These are phyloP conservation scores for Podaxis sp. DNA, from an alignment of 768 basidiomycete species.

Conservation along the genomic window DNA sequence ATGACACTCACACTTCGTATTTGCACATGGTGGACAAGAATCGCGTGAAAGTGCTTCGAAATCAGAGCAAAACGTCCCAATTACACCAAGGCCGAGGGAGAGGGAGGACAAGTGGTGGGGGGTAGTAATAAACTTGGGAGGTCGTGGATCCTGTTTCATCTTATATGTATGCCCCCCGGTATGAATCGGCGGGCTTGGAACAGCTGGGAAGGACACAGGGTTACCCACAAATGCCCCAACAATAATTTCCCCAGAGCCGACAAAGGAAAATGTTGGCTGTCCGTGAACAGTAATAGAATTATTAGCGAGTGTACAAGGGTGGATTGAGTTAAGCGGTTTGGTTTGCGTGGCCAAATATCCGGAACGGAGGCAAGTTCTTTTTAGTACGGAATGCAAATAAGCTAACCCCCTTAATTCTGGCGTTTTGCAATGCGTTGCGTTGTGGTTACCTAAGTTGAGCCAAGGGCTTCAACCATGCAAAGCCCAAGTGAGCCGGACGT, in stretches of 20 bases:
- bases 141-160: conserved; percentile 10
- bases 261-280: conserved; percentile 10
- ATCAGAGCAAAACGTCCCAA: not conserved
- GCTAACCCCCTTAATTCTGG: conserved; percentile 5
- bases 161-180: conserved; percentile 8
- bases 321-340: conserved; percentile 8
- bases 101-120: not conserved
- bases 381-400: not conserved
- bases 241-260: conserved; percentile 7
- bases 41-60: not conserved
- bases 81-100: not conserved
- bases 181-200: conserved; percentile 10
- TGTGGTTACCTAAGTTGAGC: conserved; percentile 7
- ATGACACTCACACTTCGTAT: conserved; percentile 32
- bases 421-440: conserved; percentile 9
- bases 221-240: not conserved
- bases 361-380: conserved; percentile 1
- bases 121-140: not conserved
- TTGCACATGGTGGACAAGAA: conserved; percentile 29
- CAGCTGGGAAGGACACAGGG: conserved; percentile 14
- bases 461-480: conserved; percentile 8
- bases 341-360: conserved; percentile 7
- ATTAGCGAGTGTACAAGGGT: conserved; percentile 3
- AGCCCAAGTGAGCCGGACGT: not conserved
- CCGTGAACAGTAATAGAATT: conserved; percentile 11